Evolutionary conservation across 176 grass and related monocot species (phyloP), one percentile per base, ranked within the genome.

Genomic region (Bonia amplexicaulis): DNA sequence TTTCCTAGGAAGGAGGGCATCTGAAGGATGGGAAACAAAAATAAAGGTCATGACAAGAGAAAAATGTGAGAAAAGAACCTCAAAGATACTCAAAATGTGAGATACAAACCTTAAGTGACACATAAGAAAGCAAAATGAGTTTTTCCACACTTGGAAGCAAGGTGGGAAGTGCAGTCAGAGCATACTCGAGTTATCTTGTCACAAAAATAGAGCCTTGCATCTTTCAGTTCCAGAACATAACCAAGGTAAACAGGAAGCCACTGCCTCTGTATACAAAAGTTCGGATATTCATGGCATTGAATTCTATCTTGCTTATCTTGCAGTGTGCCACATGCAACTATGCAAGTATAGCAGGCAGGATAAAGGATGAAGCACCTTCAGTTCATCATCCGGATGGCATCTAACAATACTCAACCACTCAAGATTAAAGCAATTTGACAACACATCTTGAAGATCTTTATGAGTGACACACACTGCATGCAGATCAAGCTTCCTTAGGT

Each of bases 391-490:
- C 17, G 63, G 6, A 49, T 69, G 73, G 3, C 83, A 85, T 58
- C 73, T 69, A 33, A 69, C 25, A 6, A 85, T 55, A 33, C 73
- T 77, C 51, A 69, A 58, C 63, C 49, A 59, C 19, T 85, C 62
- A 69, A 85, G 51, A 78, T 45, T 70, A 59, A 17, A 1, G 17
- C 83, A 85, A 35, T 47, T 60, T 27, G 74, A 37, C 7, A 78
- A 17, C 52, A 85, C 31, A 39, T 85, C 7, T 47, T 69, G 61
- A 70, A 85, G 73, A 78, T 33, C 63, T 14, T 59, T 69, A 6
- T 7, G 17, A 12, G 37, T 57, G 49, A 46, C 49, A 23, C 0
- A 12, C 4, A 76, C 0, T 7, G 77, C 29, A 48, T 69, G 3
- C 17, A 85, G 49, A 15, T 85, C 82, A 45, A 85, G 35, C 35